Conservation (phyloP, 179 eudicot species). For the Amaranthus tricolor region DNA sequence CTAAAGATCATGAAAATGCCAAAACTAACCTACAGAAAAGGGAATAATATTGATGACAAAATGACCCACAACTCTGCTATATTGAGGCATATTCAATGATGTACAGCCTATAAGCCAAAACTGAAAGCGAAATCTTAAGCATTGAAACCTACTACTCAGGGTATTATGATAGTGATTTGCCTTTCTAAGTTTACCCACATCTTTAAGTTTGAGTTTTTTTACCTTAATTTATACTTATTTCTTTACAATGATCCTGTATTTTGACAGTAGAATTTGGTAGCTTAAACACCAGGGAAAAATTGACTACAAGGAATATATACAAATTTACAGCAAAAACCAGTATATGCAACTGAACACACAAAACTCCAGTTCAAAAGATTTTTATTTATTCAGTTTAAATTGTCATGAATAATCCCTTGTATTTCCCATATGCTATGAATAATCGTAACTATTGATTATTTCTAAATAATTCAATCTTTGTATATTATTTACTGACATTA, state of each 20-base stretch:
- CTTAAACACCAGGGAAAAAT: neutral
- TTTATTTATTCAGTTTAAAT: no score
- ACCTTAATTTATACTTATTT: no score
- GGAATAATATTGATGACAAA: slow-evolving; percentile 9
- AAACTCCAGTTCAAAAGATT: no score
- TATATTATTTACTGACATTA: no score
- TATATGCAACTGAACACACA: no score
- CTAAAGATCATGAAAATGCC: neutral
- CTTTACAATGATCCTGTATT: no score
- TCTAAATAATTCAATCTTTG: no score
- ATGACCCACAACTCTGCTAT: neutral
- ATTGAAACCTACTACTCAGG: slow-evolving; percentile 2
- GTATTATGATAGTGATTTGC: neutral
- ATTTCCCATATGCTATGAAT: no score
- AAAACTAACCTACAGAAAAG: slow-evolving; percentile 10
- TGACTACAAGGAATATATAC: neutral
- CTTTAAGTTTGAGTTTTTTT: neutral
- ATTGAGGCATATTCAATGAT: slow-evolving; percentile 8
- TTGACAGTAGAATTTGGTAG: neutral
- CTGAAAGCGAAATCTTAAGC: neutral
- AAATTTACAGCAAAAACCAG: neutral
- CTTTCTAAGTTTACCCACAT: neutral
- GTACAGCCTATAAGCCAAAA: neutral
- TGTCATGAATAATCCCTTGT: no score
- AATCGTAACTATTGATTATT: no score